These are phyloP conservation scores for Alternaria burnsii DNA, from an alignment of 2,329 filamentous ascomycete genomes.

Conservation along the genomic window DNA sequence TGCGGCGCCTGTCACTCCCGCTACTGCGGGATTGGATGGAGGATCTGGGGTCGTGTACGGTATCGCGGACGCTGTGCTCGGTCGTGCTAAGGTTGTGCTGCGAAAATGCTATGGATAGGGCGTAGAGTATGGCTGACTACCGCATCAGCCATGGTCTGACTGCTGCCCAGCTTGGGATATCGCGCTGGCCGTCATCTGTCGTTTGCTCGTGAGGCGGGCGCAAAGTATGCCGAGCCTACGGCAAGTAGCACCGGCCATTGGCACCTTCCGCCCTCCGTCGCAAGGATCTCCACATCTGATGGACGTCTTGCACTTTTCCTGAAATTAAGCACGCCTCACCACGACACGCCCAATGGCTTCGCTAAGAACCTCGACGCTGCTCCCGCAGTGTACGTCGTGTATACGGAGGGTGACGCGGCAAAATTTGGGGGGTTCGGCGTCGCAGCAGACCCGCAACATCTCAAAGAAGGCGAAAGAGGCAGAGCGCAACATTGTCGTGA, in stretches of 20 bases:
- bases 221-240: slow-evolving; percentile 30
- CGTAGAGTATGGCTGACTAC: slow-evolving; percentile 6
- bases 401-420: slow-evolving; percentile 45
- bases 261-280: slow-evolving; percentile 29
- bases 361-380: slow-evolving; percentile 39
- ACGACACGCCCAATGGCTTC: slow-evolving; percentile 45
- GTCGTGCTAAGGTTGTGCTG: slow-evolving; percentile 11
- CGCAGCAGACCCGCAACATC: slow-evolving; percentile 55
- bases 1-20: slow-evolving; percentile 36
- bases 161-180: slow-evolving; percentile 25
- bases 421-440: slow-evolving; percentile 36
- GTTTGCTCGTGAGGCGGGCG: slow-evolving; percentile 36
- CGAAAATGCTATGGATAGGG: slow-evolving; percentile 1
- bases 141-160: slow-evolving; percentile 42
- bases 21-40: slow-evolving; percentile 33
- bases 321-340: slow-evolving; percentile 14
- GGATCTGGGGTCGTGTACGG: slow-evolving; percentile 27
- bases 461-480: slow-evolving; percentile 56
- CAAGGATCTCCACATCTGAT: slow-evolving; percentile 39
- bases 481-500: slow-evolving; percentile 57
- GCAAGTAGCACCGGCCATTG: slow-evolving; percentile 30
- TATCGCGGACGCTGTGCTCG: slow-evolving; percentile 22
- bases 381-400: slow-evolving; percentile 53
- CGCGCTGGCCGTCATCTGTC: slow-evolving; percentile 36
- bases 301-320: slow-evolving; percentile 25